These are phyloP conservation scores for Vitis hybrid DNA, from an alignment of 177 flowering plant genomes.

Conservation along the genomic window DNA sequence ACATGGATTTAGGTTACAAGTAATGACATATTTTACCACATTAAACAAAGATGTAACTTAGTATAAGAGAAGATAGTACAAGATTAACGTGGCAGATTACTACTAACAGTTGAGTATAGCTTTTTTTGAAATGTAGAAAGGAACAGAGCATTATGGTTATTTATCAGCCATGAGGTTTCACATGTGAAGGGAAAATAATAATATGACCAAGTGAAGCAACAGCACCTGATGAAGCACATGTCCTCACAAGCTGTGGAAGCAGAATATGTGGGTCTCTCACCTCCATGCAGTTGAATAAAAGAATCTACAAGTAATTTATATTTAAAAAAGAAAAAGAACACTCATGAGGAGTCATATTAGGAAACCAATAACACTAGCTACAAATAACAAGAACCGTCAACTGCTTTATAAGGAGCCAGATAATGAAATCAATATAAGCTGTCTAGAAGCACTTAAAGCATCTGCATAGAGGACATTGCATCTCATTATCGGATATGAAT, in stretches of 20 bases:
- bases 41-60: neutral
- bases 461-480: neutral
- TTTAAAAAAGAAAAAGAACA: neutral
- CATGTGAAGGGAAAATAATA: neutral
- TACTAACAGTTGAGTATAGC: neutral
- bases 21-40: neutral
- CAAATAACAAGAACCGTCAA: neutral
- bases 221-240: slow-evolving; percentile 80
- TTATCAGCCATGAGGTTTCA: neutral
- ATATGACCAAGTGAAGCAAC: slow-evolving; percentile 1
- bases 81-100: neutral
- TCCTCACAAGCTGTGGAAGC: slow-evolving; percentile 64
- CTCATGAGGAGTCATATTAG: slow-evolving; percentile 5
- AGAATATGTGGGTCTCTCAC: slow-evolving; percentile 77
- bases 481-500: neutral
- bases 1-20: neutral
- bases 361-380: neutral
- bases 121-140: neutral
- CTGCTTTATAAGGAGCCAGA: neutral
- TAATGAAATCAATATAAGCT: neutral
- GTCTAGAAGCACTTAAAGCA: neutral
- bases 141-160: neutral
- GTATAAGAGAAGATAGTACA: neutral
- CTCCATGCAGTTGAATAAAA: slow-evolving; percentile 88
- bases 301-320: slow-evolving; percentile 47